phyloP scores from a whole-genome alignment of 148 eudicot species.

The Rhododendron kiyosumense region DNA sequence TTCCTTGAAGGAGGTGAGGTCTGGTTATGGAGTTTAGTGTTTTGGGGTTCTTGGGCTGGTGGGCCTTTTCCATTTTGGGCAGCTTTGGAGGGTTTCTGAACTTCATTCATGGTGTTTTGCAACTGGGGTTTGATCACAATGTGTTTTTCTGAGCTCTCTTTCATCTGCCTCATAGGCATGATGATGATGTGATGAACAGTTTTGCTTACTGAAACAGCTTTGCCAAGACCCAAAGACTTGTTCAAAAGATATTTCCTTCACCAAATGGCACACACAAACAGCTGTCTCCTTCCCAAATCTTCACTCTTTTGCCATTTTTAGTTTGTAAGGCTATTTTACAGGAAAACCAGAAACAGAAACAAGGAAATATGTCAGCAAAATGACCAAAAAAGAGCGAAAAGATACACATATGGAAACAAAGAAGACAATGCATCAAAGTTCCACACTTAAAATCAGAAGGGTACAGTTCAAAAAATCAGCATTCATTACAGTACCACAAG shows the following conservation, averaged over 20 bases:
- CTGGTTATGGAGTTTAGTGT: slow-evolving; percentile 25
- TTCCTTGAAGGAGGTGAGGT: slow-evolving; percentile 40
- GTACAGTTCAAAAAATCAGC: slow-evolving; percentile 13
- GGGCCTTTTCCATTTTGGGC: slow-evolving; percentile 46
- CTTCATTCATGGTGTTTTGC: slow-evolving; percentile 33
- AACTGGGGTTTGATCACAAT: slow-evolving; percentile 45
- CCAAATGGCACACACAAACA: slow-evolving; percentile 22
- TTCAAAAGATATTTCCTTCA: slow-evolving; percentile 9
- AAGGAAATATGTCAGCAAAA: slow-evolving; percentile 27
- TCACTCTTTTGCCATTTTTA: slow-evolving; percentile 16
- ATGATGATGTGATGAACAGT: slow-evolving; percentile 26
- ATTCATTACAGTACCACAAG: slow-evolving; percentile 14
- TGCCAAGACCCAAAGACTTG: background rate
- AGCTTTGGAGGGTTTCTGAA: slow-evolving; percentile 33
- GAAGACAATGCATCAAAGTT: slow-evolving; percentile 14
- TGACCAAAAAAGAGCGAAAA: slow-evolving; percentile 8
- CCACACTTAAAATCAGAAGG: slow-evolving; percentile 32
- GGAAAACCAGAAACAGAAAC: slow-evolving; percentile 23
- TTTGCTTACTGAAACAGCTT: background rate
- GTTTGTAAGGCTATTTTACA: slow-evolving; percentile 21
- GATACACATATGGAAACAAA: background rate
- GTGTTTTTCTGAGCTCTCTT: slow-evolving; percentile 54
- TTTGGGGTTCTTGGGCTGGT: slow-evolving; percentile 30
- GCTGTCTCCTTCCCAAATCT: slow-evolving; percentile 13
- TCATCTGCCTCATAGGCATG: slow-evolving; percentile 70